Evolutionary conservation across 2,329 filamentous ascomycete species (phyloP), one percentile per base, ranked within the genome.

Genomic region (Hymenoscyphus fraxineus): DNA sequence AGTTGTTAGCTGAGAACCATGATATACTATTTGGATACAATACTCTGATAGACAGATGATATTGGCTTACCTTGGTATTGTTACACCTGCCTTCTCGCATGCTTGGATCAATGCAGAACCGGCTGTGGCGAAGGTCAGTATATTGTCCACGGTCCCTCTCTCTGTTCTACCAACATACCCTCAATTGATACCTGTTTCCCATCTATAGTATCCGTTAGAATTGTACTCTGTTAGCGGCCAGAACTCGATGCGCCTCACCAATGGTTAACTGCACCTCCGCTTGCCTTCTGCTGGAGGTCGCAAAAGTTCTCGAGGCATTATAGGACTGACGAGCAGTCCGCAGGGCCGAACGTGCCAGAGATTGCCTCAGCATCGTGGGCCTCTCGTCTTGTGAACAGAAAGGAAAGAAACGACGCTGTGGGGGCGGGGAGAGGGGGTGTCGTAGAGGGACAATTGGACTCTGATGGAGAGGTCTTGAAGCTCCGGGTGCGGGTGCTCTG

Each of bases 101-200:
- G 95, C 95, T 83, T 99, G 95, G 78, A 99, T 99, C 75, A 99
- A 86, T 76, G 95, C 94, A 73, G 95, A 95, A 71, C 94, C 94
- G 80, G 94, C 94, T 97, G 78, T 78, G 74, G 64, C 71, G 73
- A 66, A 63, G 66, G 77, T 83, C 75, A 83, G 77, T 67, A 69
- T 60, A 39, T 65, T 57, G 59, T 68, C 62, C 59, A 38, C 66
- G 63, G 73, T 72, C 56, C 27, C 61, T 27, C 56, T 31, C 61
- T 31, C 58, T 16, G 15, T 3, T 10, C 13, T 62, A 39, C 35
- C 58, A 41, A 67, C 68, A 57, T 88, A 96, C 93, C 92, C 91
- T 97, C 93, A 78, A 99, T 93, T 68, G 93, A 97, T 64, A 99
- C 90, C 81, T 97, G 96, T 84, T 97, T 97, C 77, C 94, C 95